phyloP scores from a whole-genome alignment of 1,284 basidiomycete genomes.

The Malassezia sp. region DNA sequence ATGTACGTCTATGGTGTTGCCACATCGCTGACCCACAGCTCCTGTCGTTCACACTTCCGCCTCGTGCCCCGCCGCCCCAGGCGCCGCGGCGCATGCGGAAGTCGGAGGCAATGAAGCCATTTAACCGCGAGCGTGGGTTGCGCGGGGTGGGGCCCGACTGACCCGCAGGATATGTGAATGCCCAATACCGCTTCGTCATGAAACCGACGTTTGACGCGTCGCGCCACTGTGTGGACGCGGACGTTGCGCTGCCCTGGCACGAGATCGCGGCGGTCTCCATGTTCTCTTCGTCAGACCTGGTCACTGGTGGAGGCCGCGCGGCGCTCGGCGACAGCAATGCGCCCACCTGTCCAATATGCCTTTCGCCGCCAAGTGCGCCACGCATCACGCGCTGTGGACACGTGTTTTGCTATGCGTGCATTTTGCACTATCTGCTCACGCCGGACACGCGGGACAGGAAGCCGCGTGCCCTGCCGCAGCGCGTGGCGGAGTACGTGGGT shows the following conservation, averaged over 20 bases:
- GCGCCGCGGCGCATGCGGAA: slow-evolving; percentile 27
- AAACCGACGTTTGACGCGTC: slow-evolving; percentile 44
- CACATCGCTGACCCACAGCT: slow-evolving; percentile 19
- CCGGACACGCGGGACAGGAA: too few relatives aligned
- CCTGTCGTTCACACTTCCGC: slow-evolving; percentile 42
- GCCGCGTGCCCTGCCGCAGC: too few relatives aligned
- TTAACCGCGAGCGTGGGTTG: slow-evolving; percentile 41
- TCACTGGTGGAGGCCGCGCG: too few relatives aligned
- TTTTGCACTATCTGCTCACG: slow-evolving; percentile 65
- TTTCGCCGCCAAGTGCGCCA: slow-evolving; percentile 77
- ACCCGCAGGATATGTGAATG: slow-evolving; percentile 36
- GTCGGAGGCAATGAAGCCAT: slow-evolving; percentile 22
- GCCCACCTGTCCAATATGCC: slow-evolving; percentile 75
- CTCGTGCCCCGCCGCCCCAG: slow-evolving; percentile 30
- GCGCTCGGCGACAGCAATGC: neutral
- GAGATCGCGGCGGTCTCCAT: slow-evolving; percentile 91
- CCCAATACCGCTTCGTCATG: slow-evolving; percentile 44
- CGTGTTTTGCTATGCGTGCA: slow-evolving; percentile 52
- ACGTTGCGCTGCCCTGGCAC: slow-evolving; percentile 49
- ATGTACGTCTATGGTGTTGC: slow-evolving; percentile 25
- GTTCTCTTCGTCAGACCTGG: slow-evolving; percentile 55
- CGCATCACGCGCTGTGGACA: slow-evolving; percentile 96
- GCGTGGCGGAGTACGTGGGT: slow-evolving; percentile 16
- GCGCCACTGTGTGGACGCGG: slow-evolving; percentile 37
- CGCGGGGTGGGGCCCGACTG: neutral